A percentile compares a stretch with the other conserved stretches of the same genome.
phyloP scores from a whole-genome alignment of 768 basidiomycete genomes.

The Piloderma croceum region DNA sequence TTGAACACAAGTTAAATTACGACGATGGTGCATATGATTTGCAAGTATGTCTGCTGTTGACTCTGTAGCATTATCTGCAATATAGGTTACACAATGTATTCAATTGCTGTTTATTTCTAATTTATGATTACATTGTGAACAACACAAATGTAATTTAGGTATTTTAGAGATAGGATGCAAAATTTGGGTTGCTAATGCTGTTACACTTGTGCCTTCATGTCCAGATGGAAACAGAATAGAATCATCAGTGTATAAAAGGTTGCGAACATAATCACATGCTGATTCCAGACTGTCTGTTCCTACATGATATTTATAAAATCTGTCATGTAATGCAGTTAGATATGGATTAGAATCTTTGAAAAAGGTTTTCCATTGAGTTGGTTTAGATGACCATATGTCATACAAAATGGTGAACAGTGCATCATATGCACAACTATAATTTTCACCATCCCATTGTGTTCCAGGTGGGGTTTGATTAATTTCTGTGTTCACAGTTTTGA shows the following conservation, averaged over 20 bases:
- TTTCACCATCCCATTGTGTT: constrained; percentile 13
- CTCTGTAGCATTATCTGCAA: too few species aligned
- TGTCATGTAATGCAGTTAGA: neutral
- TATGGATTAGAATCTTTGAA: neutral
- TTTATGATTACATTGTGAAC: neutral
- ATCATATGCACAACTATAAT: constrained; percentile 25
- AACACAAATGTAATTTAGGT: neutral
- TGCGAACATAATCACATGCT: neutral
- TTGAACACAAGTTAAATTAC: neutral
- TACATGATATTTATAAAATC: neutral
- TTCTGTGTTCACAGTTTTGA: neutral
- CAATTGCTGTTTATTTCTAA: too few species aligned
- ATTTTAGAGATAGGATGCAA: neutral
- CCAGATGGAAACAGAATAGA: neutral
- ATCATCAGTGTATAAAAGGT: neutral
- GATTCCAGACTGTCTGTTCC: neutral
- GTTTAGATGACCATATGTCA: constrained; percentile 15
- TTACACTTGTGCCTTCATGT: neutral
- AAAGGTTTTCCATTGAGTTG: constrained; percentile 1
- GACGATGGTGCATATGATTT: neutral
- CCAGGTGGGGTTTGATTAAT: constrained; percentile 5
- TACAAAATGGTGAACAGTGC: constrained; percentile 16
- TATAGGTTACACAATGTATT: too few species aligned
- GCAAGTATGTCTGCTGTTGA: neutral
- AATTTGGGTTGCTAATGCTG: neutral